Evolutionary conservation across 2,329 filamentous ascomycete genomes (phyloP).

Genomic region (Sarocladiaceae sp.): DNA sequence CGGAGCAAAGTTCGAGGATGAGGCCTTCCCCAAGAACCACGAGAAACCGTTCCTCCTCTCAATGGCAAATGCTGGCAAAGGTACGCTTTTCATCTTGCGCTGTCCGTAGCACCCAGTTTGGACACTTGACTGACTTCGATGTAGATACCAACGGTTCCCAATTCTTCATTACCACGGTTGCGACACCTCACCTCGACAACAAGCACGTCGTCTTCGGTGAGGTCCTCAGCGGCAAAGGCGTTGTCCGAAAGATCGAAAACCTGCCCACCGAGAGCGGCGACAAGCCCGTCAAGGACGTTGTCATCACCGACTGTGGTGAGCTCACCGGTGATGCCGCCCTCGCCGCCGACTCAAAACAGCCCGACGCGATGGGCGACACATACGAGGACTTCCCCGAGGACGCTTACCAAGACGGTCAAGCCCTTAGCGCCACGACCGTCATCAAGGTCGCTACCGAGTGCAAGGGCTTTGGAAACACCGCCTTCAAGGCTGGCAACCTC

Average conservation of each 20-base stretch:
- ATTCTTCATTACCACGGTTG: constrained; percentile 95
- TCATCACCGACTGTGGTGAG: constrained; percentile 80
- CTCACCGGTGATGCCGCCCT: constrained; percentile 65
- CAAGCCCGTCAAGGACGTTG: constrained; percentile 67
- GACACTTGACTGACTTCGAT: neutral
- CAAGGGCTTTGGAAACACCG: constrained; percentile 88
- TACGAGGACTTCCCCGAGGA: constrained; percentile 98
- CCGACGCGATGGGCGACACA: constrained; percentile 78
- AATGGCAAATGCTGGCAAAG: constrained; percentile 96
- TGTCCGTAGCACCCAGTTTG: neutral
- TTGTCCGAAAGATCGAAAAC: constrained; percentile 87
- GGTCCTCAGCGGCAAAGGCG: constrained; percentile 85
- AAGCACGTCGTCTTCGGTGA: constrained; percentile 98
- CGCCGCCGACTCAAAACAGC: constrained; percentile 58
- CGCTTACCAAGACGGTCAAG: constrained; percentile 45
- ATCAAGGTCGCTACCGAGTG: constrained; percentile 75
- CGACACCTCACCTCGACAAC: constrained; percentile 88
- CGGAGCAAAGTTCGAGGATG: constrained; percentile 92
- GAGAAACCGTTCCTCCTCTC: constrained; percentile 88
- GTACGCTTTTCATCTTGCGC: constrained; percentile 43
- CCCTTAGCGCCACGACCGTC: constrained; percentile 58
- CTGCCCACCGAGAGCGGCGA: constrained; percentile 66
- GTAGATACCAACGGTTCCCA: constrained; percentile 90
- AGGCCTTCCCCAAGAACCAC: constrained; percentile 91
- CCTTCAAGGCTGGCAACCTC: constrained; percentile 76